Evolutionary conservation across 2,329 filamentous ascomycete species (phyloP).

Genomic region (Paraphaeosphaeria sporulosa): DNA sequence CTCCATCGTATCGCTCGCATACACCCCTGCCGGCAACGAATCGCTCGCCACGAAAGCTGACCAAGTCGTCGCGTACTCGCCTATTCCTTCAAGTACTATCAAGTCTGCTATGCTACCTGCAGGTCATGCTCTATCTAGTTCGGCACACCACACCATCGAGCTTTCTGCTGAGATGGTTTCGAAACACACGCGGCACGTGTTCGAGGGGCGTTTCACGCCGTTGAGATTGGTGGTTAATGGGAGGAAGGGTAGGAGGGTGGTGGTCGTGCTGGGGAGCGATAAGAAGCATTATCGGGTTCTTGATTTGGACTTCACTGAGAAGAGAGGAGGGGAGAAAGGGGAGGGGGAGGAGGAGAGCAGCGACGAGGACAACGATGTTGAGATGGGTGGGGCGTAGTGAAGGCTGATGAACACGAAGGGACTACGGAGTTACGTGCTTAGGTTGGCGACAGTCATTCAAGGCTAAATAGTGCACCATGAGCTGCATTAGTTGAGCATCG

Average conservation of each 20-base stretch:
- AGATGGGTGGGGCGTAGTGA: slow-evolving; percentile 21
- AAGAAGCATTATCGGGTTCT: slow-evolving; percentile 63
- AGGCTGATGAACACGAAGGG: no score
- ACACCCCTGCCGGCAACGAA: slow-evolving; percentile 16
- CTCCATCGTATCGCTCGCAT: slow-evolving; percentile 30
- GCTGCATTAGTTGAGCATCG: background rate
- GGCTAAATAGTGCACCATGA: background rate
- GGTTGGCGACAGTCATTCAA: background rate
- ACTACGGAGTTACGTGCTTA: background rate
- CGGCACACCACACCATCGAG: slow-evolving; percentile 10
- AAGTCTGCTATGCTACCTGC: slow-evolving; percentile 12
- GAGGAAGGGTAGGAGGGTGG: slow-evolving; percentile 59
- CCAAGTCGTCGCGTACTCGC: slow-evolving; percentile 14
- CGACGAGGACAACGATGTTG: slow-evolving; percentile 23
- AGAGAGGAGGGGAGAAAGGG: slow-evolving; percentile 21
- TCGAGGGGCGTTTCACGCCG: slow-evolving; percentile 58
- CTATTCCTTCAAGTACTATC: background rate
- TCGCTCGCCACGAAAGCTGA: background rate
- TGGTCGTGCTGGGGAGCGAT: slow-evolving; percentile 64
- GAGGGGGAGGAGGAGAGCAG: slow-evolving; percentile 13
- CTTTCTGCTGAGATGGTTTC: slow-evolving; percentile 19
- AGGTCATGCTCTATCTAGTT: slow-evolving; percentile 8
- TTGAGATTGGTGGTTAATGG: slow-evolving; percentile 63
- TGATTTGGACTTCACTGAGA: slow-evolving; percentile 58
- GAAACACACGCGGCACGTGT: slow-evolving; percentile 55